Base-by-base conservation (phyloP, 352 stramenopile genomes). In the Phytophthora lateralis region DNA sequence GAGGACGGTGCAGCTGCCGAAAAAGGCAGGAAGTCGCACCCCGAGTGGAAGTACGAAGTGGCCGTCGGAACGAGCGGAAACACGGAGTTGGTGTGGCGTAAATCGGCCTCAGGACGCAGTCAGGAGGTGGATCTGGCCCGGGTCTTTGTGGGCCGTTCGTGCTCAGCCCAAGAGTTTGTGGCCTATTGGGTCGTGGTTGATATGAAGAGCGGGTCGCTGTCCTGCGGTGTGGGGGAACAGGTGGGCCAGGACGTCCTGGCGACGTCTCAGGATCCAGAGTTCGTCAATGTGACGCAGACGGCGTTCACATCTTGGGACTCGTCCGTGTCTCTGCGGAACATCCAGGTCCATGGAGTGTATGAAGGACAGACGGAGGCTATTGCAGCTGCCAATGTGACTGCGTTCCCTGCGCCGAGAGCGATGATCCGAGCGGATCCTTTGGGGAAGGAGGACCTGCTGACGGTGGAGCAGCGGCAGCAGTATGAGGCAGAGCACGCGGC, bases 241-340 rank as follows among this genome's bases (percentile, higher is more conserved):
- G 69, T 93, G 37, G 85, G 80, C 6, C 64, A 77, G 34, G 82
- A 93, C 49, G 71, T 83, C 7, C 63, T 93, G 24, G 63, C 81
- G 32, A 84, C 77, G 48, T 74, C 57, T 27, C 56, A 76, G 10
- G 82, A 93, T 46, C 32, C 57, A 11, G 58, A 66, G 4, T 71
- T 83, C 34, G 32, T 76, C 10, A 21, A 9, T 0, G 74, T 93
- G 24, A 68, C 78, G 3, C 69, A 82, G 6, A 58, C 83, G 10
- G 75, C 78, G 2, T 77, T 93, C 44, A 88, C 86, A 50, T 88
- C 80, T 6, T 92, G 86, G 81, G 71, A 91, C 52, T 73, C 78
- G 6, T 64, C 73, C 6, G 80, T 76, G 42, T 82, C 65, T 4
- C 60, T 88, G 35, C 78, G 80, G 17, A 61, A 71, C 39, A 75